Conservation (phyloP, 371 early-diverging fungal genomes). For the Polyrhizophydium stewartii region DNA sequence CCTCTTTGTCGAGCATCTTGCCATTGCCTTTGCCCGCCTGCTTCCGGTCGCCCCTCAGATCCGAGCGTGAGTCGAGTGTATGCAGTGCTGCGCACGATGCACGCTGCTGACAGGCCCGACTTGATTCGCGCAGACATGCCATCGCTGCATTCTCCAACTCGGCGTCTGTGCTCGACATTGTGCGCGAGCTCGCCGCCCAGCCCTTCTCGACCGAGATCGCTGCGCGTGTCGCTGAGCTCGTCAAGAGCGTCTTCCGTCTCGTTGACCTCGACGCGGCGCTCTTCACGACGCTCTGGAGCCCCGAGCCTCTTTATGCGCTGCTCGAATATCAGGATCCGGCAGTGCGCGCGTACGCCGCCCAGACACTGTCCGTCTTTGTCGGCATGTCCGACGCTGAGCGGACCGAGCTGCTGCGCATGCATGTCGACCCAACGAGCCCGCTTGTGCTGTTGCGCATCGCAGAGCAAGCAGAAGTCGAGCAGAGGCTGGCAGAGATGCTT, state of each 20-base stretch:
- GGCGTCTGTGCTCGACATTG: neutral
- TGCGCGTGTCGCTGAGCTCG: conserved; percentile 7
- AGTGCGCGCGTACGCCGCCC: conserved; percentile 21
- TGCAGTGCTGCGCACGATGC: conserved; percentile 50
- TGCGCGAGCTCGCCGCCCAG: neutral
- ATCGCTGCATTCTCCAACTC: neutral
- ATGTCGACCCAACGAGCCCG: neutral
- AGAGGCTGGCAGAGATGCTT: conserved; percentile 10
- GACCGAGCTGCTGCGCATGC: conserved; percentile 5
- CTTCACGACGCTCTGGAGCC: conserved; percentile 60
- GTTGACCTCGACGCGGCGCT: conserved; percentile 49
- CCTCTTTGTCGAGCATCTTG: conserved; percentile 20
- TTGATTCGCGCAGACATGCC: conserved; percentile 3
- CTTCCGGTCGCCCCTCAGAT: conserved; percentile 73
- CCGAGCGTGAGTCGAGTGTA: conserved; percentile 54
- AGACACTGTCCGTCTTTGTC: conserved; percentile 23
- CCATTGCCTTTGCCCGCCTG: conserved; percentile 60
- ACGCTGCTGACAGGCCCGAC: conserved; percentile 43
- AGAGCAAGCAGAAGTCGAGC: conserved; percentile 18
- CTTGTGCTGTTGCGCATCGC: neutral
- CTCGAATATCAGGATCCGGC: conserved; percentile 40
- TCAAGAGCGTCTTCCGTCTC: conserved; percentile 60
- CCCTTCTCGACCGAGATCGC: neutral
- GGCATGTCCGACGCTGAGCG: conserved; percentile 30
- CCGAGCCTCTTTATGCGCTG: conserved; percentile 57